Base-by-base conservation (phyloP, 1,139 yeast genomes). In the Suhomyces bokatorum region DNA sequence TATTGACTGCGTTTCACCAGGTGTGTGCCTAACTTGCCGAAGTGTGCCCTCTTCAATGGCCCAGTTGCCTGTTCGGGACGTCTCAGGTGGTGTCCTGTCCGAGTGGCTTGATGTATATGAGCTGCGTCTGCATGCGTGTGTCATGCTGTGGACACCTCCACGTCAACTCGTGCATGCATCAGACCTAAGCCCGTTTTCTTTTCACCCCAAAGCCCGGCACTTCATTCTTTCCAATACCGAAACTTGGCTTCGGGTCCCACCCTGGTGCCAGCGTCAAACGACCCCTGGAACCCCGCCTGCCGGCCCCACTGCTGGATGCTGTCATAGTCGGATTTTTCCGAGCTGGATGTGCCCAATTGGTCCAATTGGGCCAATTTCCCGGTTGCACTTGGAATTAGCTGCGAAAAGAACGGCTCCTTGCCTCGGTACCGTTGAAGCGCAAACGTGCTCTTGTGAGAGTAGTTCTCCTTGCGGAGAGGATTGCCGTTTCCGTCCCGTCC, bases 401-500 rank as follows among this genome's bases (percentile, higher is more conserved):
- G 43, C 32, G 64, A 57, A 32, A 50, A 53, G 47, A 71, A 64
- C 5, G 68, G 67, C 17, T 48, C 52, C 37, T 55, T 57, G 10
- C 58, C 59, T 4, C 54, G 52, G 45, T 59, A 60, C 35, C 67
- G 47, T 43, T 60, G 60, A 36, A 71, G 46, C 26, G 55, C 60
- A 47, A 62, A 56, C 15, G 65, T 54, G 49, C 69, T 61, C 54
- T 67, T 55, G 36, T 52, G 45, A 24, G 58, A 54, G 53, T 56
- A 53, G 40, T 70, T 63, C 38, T 64, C 67, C 45, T 69, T 69
- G 6, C 52, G 53, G 30, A 74, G 62, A 29, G 52, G 59, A 39
- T 73, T 70, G 0, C 78, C 77, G 28, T 61, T 58, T 33, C 54
- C 54, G 47, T 74, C 78, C n/a, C 65, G 47, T 1, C 77, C 77